phyloP scores from a whole-genome alignment of 257 asterid species.

The Handroanthus guayacan region DNA sequence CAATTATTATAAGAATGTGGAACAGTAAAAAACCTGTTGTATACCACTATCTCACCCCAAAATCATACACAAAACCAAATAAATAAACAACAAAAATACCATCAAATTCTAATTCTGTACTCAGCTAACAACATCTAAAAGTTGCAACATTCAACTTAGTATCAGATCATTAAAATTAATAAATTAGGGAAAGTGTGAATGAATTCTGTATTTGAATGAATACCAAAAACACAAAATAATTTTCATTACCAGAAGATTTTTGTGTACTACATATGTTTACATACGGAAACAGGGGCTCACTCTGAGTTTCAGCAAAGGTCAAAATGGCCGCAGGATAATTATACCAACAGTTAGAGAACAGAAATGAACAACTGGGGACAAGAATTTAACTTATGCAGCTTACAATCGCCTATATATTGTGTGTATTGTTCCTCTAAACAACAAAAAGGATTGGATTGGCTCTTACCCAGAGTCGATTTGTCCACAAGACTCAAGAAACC shows the following conservation, averaged over 20 bases:
- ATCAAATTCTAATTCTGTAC: no score
- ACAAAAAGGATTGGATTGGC: slow-evolving; percentile 1
- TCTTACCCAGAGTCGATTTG: background rate
- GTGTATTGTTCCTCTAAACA: slow-evolving; percentile 27
- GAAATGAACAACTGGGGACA: slow-evolving; percentile 3
- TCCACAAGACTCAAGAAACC: slow-evolving; percentile 20
- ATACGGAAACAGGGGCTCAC: slow-evolving; percentile 44
- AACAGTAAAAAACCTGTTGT: no score
- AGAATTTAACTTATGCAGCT: slow-evolving; percentile 15
- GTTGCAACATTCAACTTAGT: background rate
- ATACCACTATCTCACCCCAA: no score
- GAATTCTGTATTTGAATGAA: background rate
- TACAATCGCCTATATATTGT: slow-evolving; percentile 17
- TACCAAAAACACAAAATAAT: background rate
- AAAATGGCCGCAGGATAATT: slow-evolving; percentile 35
- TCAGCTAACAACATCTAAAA: no score
- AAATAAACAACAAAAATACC: no score
- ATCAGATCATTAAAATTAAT: background rate
- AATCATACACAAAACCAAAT: no score
- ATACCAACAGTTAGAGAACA: slow-evolving; percentile 31
- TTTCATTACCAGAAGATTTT: slow-evolving; percentile 27
- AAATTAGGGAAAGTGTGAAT: background rate
- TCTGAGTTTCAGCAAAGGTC: slow-evolving; percentile 47
- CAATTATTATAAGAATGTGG: no score
- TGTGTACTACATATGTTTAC: slow-evolving; percentile 4